These are phyloP conservation scores for Thelephora ganbajun DNA, from an alignment of 768 basidiomycete species.

Conservation along the genomic window DNA sequence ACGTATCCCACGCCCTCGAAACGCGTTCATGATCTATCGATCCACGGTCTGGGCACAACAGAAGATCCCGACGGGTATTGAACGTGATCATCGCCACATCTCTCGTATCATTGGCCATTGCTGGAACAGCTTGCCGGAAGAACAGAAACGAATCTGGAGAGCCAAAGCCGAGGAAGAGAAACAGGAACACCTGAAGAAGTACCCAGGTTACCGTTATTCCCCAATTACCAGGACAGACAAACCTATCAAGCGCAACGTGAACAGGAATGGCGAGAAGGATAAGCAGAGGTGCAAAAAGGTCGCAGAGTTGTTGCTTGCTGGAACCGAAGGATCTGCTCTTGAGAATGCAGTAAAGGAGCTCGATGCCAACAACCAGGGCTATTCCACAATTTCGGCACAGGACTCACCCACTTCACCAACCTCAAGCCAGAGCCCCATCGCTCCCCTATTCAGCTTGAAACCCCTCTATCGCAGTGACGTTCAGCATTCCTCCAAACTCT, in stretches of 20 bases:
- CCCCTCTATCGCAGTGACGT: no score
- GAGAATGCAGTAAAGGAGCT: conserved; percentile 7
- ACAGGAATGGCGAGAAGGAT: conserved; percentile 19
- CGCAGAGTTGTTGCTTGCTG: conserved; percentile 21
- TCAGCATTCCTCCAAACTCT: no score
- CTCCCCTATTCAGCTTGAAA: no score
- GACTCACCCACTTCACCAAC: no score
- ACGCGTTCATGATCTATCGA: conserved; percentile 78
- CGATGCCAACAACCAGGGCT: background rate
- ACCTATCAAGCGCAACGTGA: conserved; percentile 22
- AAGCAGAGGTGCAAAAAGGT: conserved; percentile 25
- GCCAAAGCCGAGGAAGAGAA: conserved; percentile 33
- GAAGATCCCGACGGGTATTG: conserved; percentile 30
- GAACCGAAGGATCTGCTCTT: conserved; percentile 19
- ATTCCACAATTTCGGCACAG: background rate
- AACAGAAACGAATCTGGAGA: conserved; percentile 34
- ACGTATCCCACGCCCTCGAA: conserved; percentile 66
- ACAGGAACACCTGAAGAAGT: conserved; percentile 28
- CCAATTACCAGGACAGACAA: conserved; percentile 27
- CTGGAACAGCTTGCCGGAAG: conserved; percentile 44
- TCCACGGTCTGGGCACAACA: conserved; percentile 46
- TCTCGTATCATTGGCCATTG: conserved; percentile 53
- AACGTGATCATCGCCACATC: conserved; percentile 61
- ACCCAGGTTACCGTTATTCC: conserved; percentile 52
- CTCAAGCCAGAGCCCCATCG: no score